Conservation (phyloP, 2,329 filamentous ascomycete genomes). For the Esteya vermicola region DNA sequence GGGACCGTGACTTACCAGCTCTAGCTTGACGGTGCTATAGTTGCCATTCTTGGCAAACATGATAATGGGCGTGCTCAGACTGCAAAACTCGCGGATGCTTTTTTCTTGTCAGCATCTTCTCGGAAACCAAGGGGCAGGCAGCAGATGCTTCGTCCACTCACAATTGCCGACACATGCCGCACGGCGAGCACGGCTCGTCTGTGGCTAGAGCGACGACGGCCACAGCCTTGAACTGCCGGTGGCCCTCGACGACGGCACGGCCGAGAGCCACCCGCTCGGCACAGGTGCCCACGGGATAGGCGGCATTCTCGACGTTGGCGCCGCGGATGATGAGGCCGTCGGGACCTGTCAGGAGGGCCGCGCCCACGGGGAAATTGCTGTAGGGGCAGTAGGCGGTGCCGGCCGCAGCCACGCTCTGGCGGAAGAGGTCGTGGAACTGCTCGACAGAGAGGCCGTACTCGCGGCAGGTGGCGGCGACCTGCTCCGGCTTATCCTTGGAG, state of each 20-base stretch:
- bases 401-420: conserved; percentile 57
- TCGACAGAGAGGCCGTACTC: conserved; percentile 36
- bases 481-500: conserved; percentile 12
- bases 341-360: conserved; percentile 47
- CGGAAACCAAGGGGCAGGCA: not conserved
- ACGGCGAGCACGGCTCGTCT: conserved; percentile 50
- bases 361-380: conserved; percentile 82
- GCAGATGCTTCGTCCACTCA: conserved; percentile 32
- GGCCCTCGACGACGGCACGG: conserved; percentile 54
- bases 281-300: conserved; percentile 89
- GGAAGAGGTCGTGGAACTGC: conserved; percentile 52
- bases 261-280: conserved; percentile 84
- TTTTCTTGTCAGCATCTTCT: not conserved
- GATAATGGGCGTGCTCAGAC: conserved; percentile 58
- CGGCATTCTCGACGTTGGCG: conserved; percentile 85
- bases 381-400: conserved; percentile 79
- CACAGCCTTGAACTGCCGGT: conserved; percentile 54
- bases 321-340: conserved; percentile 39
- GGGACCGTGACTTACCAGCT: conserved; percentile 35
- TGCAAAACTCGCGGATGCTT: conserved; percentile 65
- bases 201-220: conserved; percentile 72
- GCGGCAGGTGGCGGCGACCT: conserved; percentile 18
- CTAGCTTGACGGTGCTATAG: conserved; percentile 55
- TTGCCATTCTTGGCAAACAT: conserved; percentile 82
- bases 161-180: conserved; percentile 95